Percentiles rank a stretch among this genome's conserved stretches.
Conservation (phyloP, 139 green algal species). For the Pleodorina starrii region DNA sequence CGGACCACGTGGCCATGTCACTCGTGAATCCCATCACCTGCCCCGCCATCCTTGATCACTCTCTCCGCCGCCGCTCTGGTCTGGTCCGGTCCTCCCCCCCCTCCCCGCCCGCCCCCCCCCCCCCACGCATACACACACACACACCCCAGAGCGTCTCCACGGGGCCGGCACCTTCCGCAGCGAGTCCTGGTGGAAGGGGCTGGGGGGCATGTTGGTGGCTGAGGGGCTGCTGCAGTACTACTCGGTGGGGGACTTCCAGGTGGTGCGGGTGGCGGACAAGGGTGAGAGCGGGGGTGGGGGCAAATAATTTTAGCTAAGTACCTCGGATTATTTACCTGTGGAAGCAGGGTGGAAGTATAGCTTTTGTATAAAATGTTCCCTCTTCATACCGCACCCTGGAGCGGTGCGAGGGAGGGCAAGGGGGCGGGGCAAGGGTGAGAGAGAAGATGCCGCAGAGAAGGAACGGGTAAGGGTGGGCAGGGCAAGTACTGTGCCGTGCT, state of each 20-base stretch:
- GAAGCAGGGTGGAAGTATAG: neutral
- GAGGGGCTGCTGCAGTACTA: slow-evolving; percentile 53
- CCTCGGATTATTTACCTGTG: too few species aligned
- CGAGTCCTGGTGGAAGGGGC: slow-evolving; percentile 76
- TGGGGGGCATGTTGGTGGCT: slow-evolving; percentile 56
- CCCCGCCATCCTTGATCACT: too few species aligned
- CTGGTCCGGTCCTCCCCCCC: neutral
- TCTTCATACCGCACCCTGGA: too few species aligned
- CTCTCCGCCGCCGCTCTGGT: neutral
- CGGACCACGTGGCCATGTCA: too few species aligned
- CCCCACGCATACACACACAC: too few species aligned
- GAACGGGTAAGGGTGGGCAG: too few species aligned
- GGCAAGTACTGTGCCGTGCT: too few species aligned
- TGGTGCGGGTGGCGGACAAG: slow-evolving; percentile 7
- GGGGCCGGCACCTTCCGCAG: slow-evolving; percentile 58
- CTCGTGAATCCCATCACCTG: too few species aligned
- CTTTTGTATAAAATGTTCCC: too few species aligned
- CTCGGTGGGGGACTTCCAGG: neutral
- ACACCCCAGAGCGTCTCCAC: slow-evolving; percentile 59
- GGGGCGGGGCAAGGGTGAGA: neutral
- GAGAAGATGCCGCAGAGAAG: too few species aligned
- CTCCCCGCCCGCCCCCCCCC: neutral
- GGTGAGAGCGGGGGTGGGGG: neutral
- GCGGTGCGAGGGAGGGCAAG: neutral
- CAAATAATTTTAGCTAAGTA: too few species aligned